phyloP scores from a whole-genome alignment of 148 eudicot genomes.

The Fagopyrum homotropicum region DNA sequence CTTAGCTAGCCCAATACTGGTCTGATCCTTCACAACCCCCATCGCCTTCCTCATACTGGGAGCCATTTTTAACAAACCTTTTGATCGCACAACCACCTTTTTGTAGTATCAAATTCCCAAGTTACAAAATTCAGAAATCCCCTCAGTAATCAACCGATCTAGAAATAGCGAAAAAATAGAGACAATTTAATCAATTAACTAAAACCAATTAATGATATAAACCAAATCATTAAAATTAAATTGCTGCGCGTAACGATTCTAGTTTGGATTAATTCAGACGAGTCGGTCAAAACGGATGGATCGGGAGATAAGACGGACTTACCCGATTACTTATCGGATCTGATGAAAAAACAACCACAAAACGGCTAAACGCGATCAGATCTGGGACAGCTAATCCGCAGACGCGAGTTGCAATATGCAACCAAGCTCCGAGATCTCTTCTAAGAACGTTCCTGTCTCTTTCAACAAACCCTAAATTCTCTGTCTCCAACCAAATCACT shows the following conservation, averaged over 20 bases:
- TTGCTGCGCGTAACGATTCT: not conserved
- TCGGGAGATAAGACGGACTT: not conserved
- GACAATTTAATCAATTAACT: not conserved
- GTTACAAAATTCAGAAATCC: not conserved
- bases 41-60: slow-evolving; percentile 78
- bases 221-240: not conserved
- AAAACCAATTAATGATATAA: not conserved
- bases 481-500: not conserved
- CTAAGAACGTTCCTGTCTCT: not conserved
- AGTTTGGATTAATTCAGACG: not conserved
- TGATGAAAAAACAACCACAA: slow-evolving; percentile 12
- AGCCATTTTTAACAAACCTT: slow-evolving; percentile 35
- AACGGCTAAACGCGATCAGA: slow-evolving; percentile 13
- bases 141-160: not conserved
- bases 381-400: slow-evolving; percentile 15
- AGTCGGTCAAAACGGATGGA: not conserved
- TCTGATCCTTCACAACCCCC: slow-evolving; percentile 92
- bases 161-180: not conserved
- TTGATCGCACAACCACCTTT: not conserved
- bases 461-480: not conserved
- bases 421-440: not conserved
- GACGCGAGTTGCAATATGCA: slow-evolving; percentile 5
- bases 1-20: slow-evolving; percentile 86
- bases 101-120: not conserved
- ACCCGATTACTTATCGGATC: slow-evolving; percentile 15